These are phyloP conservation scores for Phytophthora podocarpi DNA, from an alignment of 352 stramenopile genomes.

Conservation along the genomic window DNA sequence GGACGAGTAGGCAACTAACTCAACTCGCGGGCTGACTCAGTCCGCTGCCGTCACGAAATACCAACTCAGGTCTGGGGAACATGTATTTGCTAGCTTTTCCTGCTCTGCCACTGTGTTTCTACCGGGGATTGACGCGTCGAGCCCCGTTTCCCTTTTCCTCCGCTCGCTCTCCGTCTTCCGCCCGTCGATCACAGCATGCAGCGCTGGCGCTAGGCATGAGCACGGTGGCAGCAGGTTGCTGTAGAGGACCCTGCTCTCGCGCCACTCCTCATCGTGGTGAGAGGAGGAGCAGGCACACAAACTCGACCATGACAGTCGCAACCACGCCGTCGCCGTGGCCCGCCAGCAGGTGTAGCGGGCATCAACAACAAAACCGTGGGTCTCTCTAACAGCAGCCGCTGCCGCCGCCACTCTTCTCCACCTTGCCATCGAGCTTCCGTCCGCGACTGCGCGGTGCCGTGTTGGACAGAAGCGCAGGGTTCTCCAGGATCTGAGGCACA, in stretches of 20 bases:
- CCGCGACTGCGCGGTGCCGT: constrained; percentile 75
- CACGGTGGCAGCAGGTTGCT: constrained; percentile 10
- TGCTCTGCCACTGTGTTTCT: constrained; percentile 17
- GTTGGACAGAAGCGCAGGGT: constrained; percentile 88
- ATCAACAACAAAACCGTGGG: constrained; percentile 35
- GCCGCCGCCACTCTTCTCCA: constrained; percentile 61
- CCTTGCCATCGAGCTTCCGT: constrained; percentile 61
- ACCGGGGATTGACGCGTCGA: not conserved
- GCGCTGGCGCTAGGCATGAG: constrained; percentile 1
- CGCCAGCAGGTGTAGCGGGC: constrained; percentile 7
- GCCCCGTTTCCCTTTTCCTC: not conserved
- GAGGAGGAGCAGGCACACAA: constrained; percentile 26
- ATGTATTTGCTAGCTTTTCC: constrained; percentile 36
- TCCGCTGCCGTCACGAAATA: constrained; percentile 7
- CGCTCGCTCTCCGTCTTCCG: not conserved
- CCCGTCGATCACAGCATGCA: constrained; percentile 10
- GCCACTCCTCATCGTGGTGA: constrained; percentile 13
- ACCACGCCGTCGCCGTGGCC: not conserved
- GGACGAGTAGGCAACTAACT: not conserved
- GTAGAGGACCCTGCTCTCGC: constrained; percentile 13
- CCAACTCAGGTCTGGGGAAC: constrained; percentile 8
- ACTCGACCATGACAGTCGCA: constrained; percentile 1
- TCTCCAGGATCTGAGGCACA: constrained; percentile 85
- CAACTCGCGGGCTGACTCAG: constrained; percentile 20
- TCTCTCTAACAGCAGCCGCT: constrained; percentile 62